Evolutionary conservation across 169 alveolate genomes (phyloP), one percentile per base, ranked within the genome.

Genomic region (Eimeria sp.): DNA sequence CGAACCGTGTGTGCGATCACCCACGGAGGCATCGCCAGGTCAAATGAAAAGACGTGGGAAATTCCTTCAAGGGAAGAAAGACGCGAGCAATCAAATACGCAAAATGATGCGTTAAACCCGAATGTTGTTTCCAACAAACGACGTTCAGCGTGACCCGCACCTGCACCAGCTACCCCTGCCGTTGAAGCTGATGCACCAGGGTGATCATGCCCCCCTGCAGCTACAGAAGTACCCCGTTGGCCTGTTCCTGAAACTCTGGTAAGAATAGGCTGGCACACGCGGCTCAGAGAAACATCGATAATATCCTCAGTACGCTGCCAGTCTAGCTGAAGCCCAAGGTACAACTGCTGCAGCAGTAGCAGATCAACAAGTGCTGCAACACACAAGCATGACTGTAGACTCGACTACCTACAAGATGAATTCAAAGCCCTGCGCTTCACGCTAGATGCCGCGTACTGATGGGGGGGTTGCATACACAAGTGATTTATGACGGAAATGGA

Each of bases 11-110:
- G 95, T 40, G 88, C 80, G 30, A 97, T 90, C 83, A 97, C 91
- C 97, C 97, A 85, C 23, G 95, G 91, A 14, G 97, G 97, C 97
- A 97, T 97, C 87, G 97, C 97, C 89, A 96, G 90, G 64, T 97
- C 97, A 82, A 97, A 97, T 27, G 97, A 95, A 37, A 95, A 95
- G 54, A 97, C 91, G 76, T 97, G 97, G 14, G 97, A 89, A 58
- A 95, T 96, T 0, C 97, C 97, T 33, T 95, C 97, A 25, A 97
- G 91, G 30, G 97, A 74, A 58, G 91, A 72, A 49, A 97, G 91
- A 20, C 56, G 33, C 11, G 97, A 89, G 85, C 97, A 97, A 68
- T 97, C 97, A 16, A 89, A 95, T 46, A 83, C 93, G 72, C 89
- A 76, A 37, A 97, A 97, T 2, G 96, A 95, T n/a, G 89, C 88